A percentile compares a stretch with the other conserved stretches of the same genome.
Evolutionary conservation across 371 early-diverging fungal species (phyloP).

Genomic region (Mortierella sp.): DNA sequence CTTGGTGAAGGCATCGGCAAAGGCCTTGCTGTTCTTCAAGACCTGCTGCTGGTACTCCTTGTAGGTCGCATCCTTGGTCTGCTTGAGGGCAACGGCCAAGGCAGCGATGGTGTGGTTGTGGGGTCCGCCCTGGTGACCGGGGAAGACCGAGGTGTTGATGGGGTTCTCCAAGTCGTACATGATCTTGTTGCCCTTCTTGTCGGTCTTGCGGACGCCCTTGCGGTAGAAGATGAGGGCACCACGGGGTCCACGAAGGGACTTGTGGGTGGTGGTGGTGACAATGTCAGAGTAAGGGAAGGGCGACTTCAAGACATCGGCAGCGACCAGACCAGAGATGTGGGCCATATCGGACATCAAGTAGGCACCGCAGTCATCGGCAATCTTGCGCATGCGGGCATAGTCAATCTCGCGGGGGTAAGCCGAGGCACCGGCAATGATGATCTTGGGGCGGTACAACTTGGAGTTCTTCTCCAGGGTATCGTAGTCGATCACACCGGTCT

Average conservation of each 20-base stretch:
- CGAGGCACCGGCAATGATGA: slow-evolving; percentile 98
- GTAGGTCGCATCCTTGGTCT: slow-evolving; percentile 87
- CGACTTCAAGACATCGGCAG: slow-evolving; percentile 88
- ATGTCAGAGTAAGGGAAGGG: slow-evolving; percentile 98
- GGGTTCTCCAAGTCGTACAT: slow-evolving; percentile 91
- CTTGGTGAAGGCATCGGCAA: slow-evolving; percentile 82
- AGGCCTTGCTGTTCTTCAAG: slow-evolving; percentile 88
- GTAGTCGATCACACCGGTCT: slow-evolving; percentile 96
- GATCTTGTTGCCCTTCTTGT: slow-evolving; percentile 89
- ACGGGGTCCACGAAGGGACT: slow-evolving; percentile 99
- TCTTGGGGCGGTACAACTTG: slow-evolving; percentile 94
- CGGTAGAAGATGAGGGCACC: slow-evolving; percentile 99
- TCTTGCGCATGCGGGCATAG: slow-evolving; percentile 93
- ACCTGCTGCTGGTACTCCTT: slow-evolving; percentile 94
- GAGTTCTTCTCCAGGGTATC: slow-evolving; percentile 90
- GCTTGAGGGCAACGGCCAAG: slow-evolving; percentile 96
- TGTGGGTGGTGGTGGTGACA: slow-evolving; percentile 99
- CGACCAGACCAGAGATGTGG: slow-evolving; percentile 95
- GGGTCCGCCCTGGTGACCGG: slow-evolving; percentile 99
- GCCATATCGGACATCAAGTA: slow-evolving; percentile 99
- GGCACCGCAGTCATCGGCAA: slow-evolving; percentile 88
- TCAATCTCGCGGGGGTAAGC: slow-evolving; percentile 98
- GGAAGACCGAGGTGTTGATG: slow-evolving; percentile 99
- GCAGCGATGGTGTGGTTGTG: slow-evolving; percentile 99
- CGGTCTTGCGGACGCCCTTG: slow-evolving; percentile 85